A percentile compares a stretch with the other conserved stretches of the same genome.
phyloP scores from a whole-genome alignment of 2,329 filamentous ascomycete genomes.

The Metarhizium robertsii region DNA sequence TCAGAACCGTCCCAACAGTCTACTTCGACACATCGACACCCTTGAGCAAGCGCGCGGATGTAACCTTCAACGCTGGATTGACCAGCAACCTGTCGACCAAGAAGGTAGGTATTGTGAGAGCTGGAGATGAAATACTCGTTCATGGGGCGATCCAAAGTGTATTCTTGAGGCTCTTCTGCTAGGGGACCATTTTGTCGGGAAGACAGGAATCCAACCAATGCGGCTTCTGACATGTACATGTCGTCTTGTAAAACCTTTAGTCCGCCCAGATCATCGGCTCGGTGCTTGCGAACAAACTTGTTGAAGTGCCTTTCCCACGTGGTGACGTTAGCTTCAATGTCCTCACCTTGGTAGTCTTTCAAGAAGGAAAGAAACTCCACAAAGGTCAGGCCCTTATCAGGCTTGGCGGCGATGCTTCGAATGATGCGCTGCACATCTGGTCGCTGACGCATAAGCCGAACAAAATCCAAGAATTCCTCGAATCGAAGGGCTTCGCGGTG shows the following conservation, averaged over 20 bases:
- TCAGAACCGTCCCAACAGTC: slow-evolving; percentile 96
- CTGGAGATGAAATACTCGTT: slow-evolving; percentile 98
- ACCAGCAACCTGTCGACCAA: slow-evolving; percentile 82
- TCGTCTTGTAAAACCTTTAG: slow-evolving; percentile 37
- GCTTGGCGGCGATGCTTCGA: slow-evolving; percentile 47
- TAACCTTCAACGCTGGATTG: slow-evolving; percentile 93
- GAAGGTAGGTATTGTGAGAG: slow-evolving; percentile 95
- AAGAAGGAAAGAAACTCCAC: slow-evolving; percentile 71
- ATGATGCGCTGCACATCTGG: slow-evolving; percentile 73
- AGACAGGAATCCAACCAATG: slow-evolving; percentile 67
- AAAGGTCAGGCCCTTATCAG: slow-evolving; percentile 56
- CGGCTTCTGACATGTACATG: slow-evolving; percentile 61
- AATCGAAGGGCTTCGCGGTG: slow-evolving; percentile 63
- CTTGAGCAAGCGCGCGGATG: slow-evolving; percentile 76
- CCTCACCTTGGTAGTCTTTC: slow-evolving; percentile 62
- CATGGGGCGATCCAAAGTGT: slow-evolving; percentile 68
- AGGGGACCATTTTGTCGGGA: slow-evolving; percentile 66
- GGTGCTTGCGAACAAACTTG: slow-evolving; percentile 55
- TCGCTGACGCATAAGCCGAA: slow-evolving; percentile 72
- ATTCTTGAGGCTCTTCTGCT: slow-evolving; percentile 47
- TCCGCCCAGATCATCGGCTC: slow-evolving; percentile 32
- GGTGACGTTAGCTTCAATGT: slow-evolving; percentile 55
- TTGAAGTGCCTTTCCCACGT: slow-evolving; percentile 67
- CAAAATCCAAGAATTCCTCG: slow-evolving; percentile 72
- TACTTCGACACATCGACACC: slow-evolving; percentile 92